Evolutionary conservation across 345 rosid genomes (phyloP), one percentile per base, ranked within the genome.

Genomic region (Xanthoceras sorbifolium): DNA sequence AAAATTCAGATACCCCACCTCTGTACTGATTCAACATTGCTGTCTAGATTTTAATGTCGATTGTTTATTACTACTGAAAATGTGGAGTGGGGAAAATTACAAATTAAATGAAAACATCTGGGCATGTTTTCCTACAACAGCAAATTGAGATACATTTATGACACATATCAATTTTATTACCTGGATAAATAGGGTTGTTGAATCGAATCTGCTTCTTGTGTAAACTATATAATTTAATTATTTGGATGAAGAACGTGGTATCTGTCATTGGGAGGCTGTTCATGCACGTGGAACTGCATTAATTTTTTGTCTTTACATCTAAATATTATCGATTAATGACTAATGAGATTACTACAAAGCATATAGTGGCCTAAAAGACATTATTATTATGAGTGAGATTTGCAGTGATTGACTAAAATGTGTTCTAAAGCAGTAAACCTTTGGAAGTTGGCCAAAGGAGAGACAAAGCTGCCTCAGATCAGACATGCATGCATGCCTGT

Each of bases 151-250:
- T n/a, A 54, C 60, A 54, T 18, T 10, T 6, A 28, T 17, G 38
- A 26, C 66, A 26, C 17, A 15, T 62, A 6, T 38, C 9, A 38
- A 38, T 38, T 38, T 9, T 25, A 26, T 25, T 63, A 29, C 40
- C 38, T 31, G 67, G 65, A 62, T 62, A 62, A 62, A 62, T 62
- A 36, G 66, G 66, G 66, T 62, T 1, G 66, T 62, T 62, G 36
- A 62, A 62, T 62, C n/a, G 36, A 64, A 64, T 64, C n/a, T 31
- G 42, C 36, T 31, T 15, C 9, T 10, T 14, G 23, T 63, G 42
- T 63, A 63, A 29, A 28, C 67, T 64, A 64, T 10, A 28, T 17
- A 15, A 64, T 64, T 64, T 7, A 9, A 14, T 31, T 3, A 31
- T 31, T 12, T 25, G 42, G 42, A 32, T 28, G 40, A 31, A 31